Evolutionary conservation across 2,329 filamentous ascomycete genomes (phyloP).

Genomic region (Zarea fungicola): DNA sequence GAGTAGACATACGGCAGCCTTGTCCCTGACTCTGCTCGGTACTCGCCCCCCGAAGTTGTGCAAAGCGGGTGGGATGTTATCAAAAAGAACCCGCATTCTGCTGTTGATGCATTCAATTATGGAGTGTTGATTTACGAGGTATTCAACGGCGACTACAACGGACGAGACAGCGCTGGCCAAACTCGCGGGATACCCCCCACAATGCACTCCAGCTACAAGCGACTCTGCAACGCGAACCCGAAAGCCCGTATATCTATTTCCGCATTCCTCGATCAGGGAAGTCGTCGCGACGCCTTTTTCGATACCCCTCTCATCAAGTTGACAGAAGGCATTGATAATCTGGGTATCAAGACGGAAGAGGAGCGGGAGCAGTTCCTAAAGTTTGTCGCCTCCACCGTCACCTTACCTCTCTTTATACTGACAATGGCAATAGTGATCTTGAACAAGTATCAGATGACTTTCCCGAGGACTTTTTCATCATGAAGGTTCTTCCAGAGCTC

Average conservation of each 20-base stretch:
- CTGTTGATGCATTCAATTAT: constrained; percentile 82
- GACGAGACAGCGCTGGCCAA: constrained; percentile 74
- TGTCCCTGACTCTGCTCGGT: constrained; percentile 77
- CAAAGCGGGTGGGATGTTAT: constrained; percentile 88
- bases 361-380: constrained; percentile 82
- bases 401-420: constrained; percentile 18
- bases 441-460: constrained; percentile 88
- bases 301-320: constrained; percentile 88
- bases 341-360: constrained; percentile 78
- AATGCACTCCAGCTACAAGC: constrained; percentile 90
- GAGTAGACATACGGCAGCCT: constrained; percentile 75
- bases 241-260: constrained; percentile 80
- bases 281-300: constrained; percentile 78
- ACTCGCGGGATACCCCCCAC: constrained; percentile 78
- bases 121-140: constrained; percentile 82
- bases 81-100: constrained; percentile 73
- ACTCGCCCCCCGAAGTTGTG: constrained; percentile 80
- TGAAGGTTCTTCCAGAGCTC: constrained; percentile 90
- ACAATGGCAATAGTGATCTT: constrained; percentile 54
- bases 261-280: constrained; percentile 86
- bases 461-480: constrained; percentile 95
- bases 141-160: constrained; percentile 79
- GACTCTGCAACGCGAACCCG: constrained; percentile 81
- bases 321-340: constrained; percentile 85
- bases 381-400: constrained; percentile 33